A percentile compares a stretch with the other conserved stretches of the same genome.
phyloP scores from a whole-genome alignment of 345 rosid genomes.

The Pistacia vera region DNA sequence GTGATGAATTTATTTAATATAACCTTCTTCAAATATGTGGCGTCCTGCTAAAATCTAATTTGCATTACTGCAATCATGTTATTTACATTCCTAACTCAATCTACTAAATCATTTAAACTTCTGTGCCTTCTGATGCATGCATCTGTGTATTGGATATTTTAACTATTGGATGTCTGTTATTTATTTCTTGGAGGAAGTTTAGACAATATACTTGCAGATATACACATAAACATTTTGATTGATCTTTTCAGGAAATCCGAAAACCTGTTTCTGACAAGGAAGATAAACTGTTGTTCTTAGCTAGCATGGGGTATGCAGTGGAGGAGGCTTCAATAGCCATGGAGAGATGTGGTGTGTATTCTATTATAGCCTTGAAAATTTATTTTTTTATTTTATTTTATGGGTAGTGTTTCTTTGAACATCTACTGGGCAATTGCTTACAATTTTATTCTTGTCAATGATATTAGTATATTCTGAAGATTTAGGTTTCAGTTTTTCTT shows the following conservation, averaged over 20 bases:
- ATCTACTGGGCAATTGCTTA: background rate
- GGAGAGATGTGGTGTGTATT: conserved; percentile 81
- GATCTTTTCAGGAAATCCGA: conserved; percentile 38
- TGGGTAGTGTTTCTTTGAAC: conserved; percentile 8
- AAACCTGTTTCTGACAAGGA: conserved; percentile 42
- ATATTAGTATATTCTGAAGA: background rate
- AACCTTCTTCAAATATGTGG: background rate
- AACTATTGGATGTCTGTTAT: background rate
- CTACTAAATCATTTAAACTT: background rate
- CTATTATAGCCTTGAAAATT: conserved; percentile 9
- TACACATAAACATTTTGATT: background rate
- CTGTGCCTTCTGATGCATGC: conserved; percentile 4
- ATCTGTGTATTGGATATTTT: background rate
- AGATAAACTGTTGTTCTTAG: conserved; percentile 40
- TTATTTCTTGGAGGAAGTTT: background rate
- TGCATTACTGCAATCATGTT: background rate
- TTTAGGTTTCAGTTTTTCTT: background rate
- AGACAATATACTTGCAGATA: background rate
- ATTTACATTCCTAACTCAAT: background rate
- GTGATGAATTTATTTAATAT: background rate
- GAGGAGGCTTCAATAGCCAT: conserved; percentile 71
- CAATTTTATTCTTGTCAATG: background rate
- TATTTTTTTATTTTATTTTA: conserved; percentile 14
- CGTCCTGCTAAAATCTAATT: background rate
- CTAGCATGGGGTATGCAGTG: conserved; percentile 66